These are phyloP conservation scores for Cutaneotrichosporon cyanovorans DNA, from an alignment of 1,284 basidiomycete genomes.

Conservation along the genomic window DNA sequence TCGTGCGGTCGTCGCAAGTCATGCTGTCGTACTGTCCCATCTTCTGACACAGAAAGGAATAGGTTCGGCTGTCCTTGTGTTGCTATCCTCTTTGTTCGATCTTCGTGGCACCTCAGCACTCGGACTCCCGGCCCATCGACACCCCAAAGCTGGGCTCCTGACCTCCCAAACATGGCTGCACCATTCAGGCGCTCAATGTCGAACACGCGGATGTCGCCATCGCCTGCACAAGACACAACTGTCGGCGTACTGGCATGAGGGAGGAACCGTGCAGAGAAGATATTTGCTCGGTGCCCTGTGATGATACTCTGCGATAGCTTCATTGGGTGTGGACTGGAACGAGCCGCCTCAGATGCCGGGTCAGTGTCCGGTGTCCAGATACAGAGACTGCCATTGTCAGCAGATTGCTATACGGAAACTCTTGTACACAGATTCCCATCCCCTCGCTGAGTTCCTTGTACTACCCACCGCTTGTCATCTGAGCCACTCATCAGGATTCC, in stretches of 20 bases:
- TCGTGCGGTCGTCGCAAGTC: conserved; percentile 58
- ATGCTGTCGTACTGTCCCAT: conserved; percentile 73
- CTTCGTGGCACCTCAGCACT: conserved; percentile 58
- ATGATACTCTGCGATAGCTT: conserved; percentile 56
- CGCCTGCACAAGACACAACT: conserved; percentile 64
- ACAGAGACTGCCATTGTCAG: conserved; percentile 52
- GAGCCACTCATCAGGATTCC: conserved; percentile 66
- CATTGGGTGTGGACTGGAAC: conserved; percentile 52
- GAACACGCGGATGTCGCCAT: conserved; percentile 71
- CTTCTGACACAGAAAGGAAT: conserved; percentile 77
- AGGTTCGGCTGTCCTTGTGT: conserved; percentile 73
- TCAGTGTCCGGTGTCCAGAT: conserved; percentile 57
- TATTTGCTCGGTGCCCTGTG: conserved; percentile 77
- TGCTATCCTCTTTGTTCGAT: conserved; percentile 67
- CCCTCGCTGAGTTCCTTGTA: conserved; percentile 5
- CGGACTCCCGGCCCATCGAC: conserved; percentile 28
- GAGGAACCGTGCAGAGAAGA: conserved; percentile 78
- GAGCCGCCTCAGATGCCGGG: conserved; percentile 24
- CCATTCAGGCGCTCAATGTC: conserved; percentile 57
- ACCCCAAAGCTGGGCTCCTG: conserved; percentile 25
- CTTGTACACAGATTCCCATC: too few species aligned
- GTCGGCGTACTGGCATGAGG: conserved; percentile 49
- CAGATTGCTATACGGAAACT: background rate
- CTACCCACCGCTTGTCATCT: conserved; percentile 69
- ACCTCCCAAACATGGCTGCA: conserved; percentile 21